A percentile compares a stretch with the other conserved stretches of the same genome.
phyloP scores from a whole-genome alignment of 768 basidiomycete species.

The Gloeopeniophorella convolvens region DNA sequence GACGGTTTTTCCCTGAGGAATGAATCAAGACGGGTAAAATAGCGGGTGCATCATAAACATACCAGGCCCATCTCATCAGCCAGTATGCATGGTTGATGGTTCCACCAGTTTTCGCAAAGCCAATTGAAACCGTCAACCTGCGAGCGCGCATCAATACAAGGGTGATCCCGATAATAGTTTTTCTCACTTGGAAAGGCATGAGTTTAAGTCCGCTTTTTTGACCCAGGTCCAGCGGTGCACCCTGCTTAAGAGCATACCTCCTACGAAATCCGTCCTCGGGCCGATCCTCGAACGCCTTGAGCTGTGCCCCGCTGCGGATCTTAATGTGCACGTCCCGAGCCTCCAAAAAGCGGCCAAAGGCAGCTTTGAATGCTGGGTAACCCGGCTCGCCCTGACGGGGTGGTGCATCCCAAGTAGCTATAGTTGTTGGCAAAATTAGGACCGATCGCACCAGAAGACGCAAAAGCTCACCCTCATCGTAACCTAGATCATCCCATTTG shows the following conservation, averaged over 20 bases:
- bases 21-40: neutral
- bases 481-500: constrained; percentile 93
- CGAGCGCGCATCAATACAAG: constrained; percentile 5
- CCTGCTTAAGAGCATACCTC: constrained; percentile 34
- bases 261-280: constrained; percentile 47
- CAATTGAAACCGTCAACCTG: constrained; percentile 79
- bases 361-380: constrained; percentile 59
- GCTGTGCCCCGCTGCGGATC: constrained; percentile 36
- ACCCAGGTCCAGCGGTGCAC: constrained; percentile 53
- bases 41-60: constrained; percentile 20
- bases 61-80: constrained; percentile 98
- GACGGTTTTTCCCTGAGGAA: constrained; percentile 76
- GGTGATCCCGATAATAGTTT: neutral
- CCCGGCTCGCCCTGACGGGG: constrained; percentile 51
- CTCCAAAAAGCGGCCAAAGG: constrained; percentile 59
- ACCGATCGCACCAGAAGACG: constrained; percentile 2
- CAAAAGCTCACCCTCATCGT: constrained; percentile 70
- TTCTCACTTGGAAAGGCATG: constrained; percentile 79
- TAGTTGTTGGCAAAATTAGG: neutral
- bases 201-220: constrained; percentile 57
- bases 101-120: constrained; percentile 87
- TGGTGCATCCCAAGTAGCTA: constrained; percentile 93
- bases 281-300: constrained; percentile 45
- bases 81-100: constrained; percentile 74
- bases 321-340: constrained; percentile 58